Evolutionary conservation across 495 filamentous ascomycete species (phyloP), one percentile per base, ranked within the genome.

Genomic region (Chaetomium fimeti): DNA sequence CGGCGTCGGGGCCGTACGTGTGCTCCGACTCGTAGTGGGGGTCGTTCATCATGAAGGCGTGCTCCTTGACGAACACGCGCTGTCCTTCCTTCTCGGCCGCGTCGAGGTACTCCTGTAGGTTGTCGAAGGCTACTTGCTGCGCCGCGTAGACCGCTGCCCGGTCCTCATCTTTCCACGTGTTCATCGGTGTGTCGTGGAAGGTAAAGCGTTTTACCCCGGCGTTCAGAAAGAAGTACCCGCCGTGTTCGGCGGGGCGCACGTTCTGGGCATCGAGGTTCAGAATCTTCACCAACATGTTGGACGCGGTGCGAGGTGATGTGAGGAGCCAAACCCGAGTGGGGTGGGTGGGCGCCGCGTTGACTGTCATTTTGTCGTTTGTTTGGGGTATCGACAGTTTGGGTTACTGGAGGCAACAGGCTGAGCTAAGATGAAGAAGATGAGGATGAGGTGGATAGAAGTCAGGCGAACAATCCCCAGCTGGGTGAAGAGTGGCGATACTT

Each of bases 41-140:
- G 55, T 59, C 47, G 20, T 25, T 45, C 25, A 64, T 25, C 43
- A 28, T 52, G 48, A 54, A 29, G 47, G 56, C 62, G 48, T 65
- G 62, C 36, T 65, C 62, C 48, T 65, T 65, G 62, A 56, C 57
- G 25, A 60, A 65, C 13, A 65, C 29, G 42, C 57, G 62, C 28
- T 54, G 48, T 16, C 48, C 48, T 12, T 52, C 48, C 24, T 25
- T 1, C 48, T 52, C 22, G 24, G 48, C 48, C 6, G 6, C 22
- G 0, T 22, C 22, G 24, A 25, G 5, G 24, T 52, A 27, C 5
- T 52, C 48, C 48, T 52, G 22, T 3, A 52, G 22, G 7, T 11
- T 11, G 48, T 52, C 48, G 22, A 52, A 27, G 48, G 22, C 22
- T 13, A 0, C 8, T 8, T 52, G 48, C 3, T 52, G 48, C 2